Conservation (phyloP, 129 eudicot genomes). For the Sambucus nigra region DNA sequence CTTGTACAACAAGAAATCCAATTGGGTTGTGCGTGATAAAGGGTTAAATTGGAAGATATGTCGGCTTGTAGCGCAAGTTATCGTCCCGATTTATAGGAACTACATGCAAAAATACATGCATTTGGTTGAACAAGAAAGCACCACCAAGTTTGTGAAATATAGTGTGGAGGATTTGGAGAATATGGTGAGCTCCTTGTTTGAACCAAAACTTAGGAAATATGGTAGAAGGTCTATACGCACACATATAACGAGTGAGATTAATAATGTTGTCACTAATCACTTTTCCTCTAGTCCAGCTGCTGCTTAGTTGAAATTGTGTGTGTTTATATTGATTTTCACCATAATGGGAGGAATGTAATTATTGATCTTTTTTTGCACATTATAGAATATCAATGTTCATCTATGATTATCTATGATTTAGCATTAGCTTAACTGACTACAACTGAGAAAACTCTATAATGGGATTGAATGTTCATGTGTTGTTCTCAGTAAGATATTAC, state of each 20-base stretch:
- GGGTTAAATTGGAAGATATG: slow-evolving; percentile 51
- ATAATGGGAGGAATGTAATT: too few species aligned
- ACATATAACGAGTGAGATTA: slow-evolving; percentile 42
- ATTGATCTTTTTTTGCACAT: too few species aligned
- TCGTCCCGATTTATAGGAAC: slow-evolving; percentile 46
- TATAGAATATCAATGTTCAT: too few species aligned
- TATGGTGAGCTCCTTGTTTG: slow-evolving; percentile 50
- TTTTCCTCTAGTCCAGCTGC: slow-evolving; percentile 41
- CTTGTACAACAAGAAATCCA: slow-evolving; percentile 46
- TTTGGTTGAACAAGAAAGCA: slow-evolving; percentile 27
- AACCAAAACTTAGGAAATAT: slow-evolving; percentile 39
- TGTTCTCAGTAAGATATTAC: too few species aligned
- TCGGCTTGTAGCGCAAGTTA: slow-evolving; percentile 33
- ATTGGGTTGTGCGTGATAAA: slow-evolving; percentile 61
- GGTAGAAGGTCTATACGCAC: slow-evolving; percentile 36
- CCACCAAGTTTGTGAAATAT: slow-evolving; percentile 33
- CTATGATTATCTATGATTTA: too few species aligned
- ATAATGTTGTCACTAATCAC: slow-evolving; percentile 36
- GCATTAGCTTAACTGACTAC: too few species aligned
- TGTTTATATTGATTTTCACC: too few species aligned
- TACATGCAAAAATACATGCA: slow-evolving; percentile 22
- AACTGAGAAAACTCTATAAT: too few species aligned
- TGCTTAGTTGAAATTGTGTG: too few species aligned
- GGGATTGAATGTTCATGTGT: too few species aligned
- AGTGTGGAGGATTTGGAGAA: slow-evolving; percentile 46